Conservation (phyloP, 192 early-diverging fungal species). For the Cladochytrium replicatum region DNA sequence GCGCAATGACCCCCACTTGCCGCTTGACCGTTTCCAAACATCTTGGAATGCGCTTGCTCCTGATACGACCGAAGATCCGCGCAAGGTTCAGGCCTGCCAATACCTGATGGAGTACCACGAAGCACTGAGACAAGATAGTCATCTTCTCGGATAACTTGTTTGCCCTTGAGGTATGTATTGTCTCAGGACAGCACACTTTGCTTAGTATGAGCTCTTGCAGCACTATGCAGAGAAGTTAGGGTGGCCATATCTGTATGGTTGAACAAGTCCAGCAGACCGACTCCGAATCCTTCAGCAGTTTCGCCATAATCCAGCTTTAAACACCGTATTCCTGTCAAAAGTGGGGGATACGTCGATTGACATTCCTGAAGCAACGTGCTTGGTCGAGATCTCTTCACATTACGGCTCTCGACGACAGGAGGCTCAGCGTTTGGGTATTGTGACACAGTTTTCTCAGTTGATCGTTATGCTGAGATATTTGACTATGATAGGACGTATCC, state of each 20-base stretch:
- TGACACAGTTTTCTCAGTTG: too few species aligned
- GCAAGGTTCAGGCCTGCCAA: constrained; percentile 96
- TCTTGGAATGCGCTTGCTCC: constrained; percentile 90
- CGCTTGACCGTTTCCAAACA: constrained; percentile 95
- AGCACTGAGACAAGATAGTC: constrained; percentile 91
- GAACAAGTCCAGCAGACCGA: constrained; percentile 79
- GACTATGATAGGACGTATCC: constrained; percentile 33
- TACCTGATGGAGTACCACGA: constrained; percentile 93
- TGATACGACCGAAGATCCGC: constrained; percentile 96
- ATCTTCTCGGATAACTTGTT: constrained; percentile 99
- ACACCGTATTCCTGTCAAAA: constrained; percentile 76
- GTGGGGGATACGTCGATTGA: constrained; percentile 99
- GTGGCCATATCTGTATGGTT: constrained; percentile 86
- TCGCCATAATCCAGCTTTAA: constrained; percentile 80
- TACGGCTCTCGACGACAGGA: constrained; percentile 98
- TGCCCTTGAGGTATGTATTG: constrained; percentile 62
- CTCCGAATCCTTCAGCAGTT: constrained; percentile 90
- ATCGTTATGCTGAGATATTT: background rate
- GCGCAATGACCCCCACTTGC: constrained; percentile 87
- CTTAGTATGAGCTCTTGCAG: too few species aligned
- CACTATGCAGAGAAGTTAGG: constrained; percentile 74
- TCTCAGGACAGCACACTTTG: constrained; percentile 1
- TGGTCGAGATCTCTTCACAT: constrained; percentile 98
- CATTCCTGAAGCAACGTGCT: constrained; percentile 92
- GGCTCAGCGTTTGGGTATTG: constrained; percentile 81